Evolutionary conservation across 495 filamentous ascomycete species (phyloP), one percentile per base, ranked within the genome.

Genomic region (Xylaria cubensis): DNA sequence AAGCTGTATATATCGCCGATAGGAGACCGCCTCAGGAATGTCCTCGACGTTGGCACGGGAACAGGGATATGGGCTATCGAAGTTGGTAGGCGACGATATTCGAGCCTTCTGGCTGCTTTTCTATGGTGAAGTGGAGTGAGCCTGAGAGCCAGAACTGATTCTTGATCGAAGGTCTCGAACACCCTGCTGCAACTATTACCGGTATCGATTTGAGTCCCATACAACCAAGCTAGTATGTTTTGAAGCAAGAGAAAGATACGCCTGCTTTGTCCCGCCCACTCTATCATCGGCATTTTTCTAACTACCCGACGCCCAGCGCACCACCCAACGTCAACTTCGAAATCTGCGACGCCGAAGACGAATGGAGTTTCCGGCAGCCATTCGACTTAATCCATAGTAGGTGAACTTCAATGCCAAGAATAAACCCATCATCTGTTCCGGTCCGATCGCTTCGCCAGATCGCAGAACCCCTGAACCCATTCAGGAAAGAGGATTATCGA

Each of bases 21-120:
- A 24, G 77, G 78, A 26, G 75, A 71, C 44, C 69, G 77, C 41
- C 73, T 76, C 8, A 80, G 82, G 32, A 80, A 83, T 12, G 86
- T 91, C 53, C 81, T 92, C 9, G 90, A 91, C 71, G 76, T 89
- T 50, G 89, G 87, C n/a, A 89, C 88, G 9, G 88, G 87, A 0
- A 86, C 86, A 2, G 87, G 87, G 36, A 84, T 86, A 67, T 91
- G 87, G 88, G 89, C 86, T 58, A 86, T 88, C 29, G 87, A 87
- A 65, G 84, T 87, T 74, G 86, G 80, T 81, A 76, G 29, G 74
- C 55, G 29, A n/a, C 15, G 32, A 39, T 39, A 53, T 19, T 13
- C 29, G 46, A 24, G 46, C n/a, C 41, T 2, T 64, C 51, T 36
- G 3, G 10, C 26, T 48, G 26, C 3, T 1, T 7, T 24, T 21